Base-by-base conservation (phyloP, 108 stramenopile genomes). In the Discostella pseudostelligera region DNA sequence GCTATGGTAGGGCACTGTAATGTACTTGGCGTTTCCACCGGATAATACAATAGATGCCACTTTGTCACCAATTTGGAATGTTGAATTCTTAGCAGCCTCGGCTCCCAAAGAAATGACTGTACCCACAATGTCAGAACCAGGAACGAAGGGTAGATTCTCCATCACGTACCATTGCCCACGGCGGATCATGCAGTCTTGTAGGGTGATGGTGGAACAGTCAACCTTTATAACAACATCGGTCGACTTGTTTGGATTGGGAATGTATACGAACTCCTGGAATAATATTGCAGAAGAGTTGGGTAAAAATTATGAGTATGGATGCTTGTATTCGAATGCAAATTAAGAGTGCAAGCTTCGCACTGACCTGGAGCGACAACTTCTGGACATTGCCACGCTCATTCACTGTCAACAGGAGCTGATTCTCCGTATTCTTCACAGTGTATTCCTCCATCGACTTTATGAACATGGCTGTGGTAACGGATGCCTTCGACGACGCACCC, bases 11-110 rank as follows among this genome's bases (percentile, higher is more conserved):
- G 59, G 42, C 13, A 86, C 28, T 14, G 70, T 76, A 10, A 72
- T 70, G 65, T 81, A 88, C 39, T 83, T 70, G 53, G 90, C 83
- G 67, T 92, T 92, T 0, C 79, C 85, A 10, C 90, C 90, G 5
- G 49, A 64, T 0, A 85, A 60, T 6, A 84, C 75, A 6, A 85
- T 54, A 6, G 90, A 59, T 16, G 87, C 65, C 7, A 92, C 87
- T 0, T 62, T 51, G 46, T 88, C 84, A 8, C 87, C 87, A 9
- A 70, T 53, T 37, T 66, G 21, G 44, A 69, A 80, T 9, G 62
- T 67, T 8, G 66, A 42, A 12, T 16, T n/a, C 28, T 61, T 60
- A 10, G 61, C 20, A 2, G 68, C 67, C 7, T 69, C 70, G 11
- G 20, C 36, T 9, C 87, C 87, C 8, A 80, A 26, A 13, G 69